Percentiles rank a stretch among this genome's conserved stretches.
Evolutionary conservation across 352 stramenopile species (phyloP).

Genomic region (Globisporangium solare): DNA sequence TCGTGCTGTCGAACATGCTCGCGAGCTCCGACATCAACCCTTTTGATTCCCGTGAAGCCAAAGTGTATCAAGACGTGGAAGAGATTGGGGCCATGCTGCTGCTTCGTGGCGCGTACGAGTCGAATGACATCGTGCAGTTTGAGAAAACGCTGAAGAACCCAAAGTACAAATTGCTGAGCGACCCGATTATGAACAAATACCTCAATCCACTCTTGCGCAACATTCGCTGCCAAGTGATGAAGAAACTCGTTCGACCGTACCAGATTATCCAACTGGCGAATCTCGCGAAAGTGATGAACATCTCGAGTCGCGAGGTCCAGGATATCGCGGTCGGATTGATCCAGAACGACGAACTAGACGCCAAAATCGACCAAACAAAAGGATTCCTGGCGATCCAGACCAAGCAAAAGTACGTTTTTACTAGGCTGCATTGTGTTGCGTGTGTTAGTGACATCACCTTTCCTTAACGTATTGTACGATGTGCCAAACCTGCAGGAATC

Average conservation of each 20-base stretch:
- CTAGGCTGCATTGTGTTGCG: not conserved
- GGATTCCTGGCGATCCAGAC: conserved; percentile 52
- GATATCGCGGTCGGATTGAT: conserved; percentile 90
- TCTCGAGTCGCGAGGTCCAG: conserved; percentile 83
- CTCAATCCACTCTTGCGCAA: conserved; percentile 91
- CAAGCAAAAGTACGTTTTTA: conserved; percentile 36
- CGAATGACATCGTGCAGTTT: conserved; percentile 92
- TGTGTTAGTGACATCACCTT: not conserved
- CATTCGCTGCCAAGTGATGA: conserved; percentile 91
- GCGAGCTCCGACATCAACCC: conserved; percentile 91
- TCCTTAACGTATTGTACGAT: not conserved
- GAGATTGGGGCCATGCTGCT: conserved; percentile 78
- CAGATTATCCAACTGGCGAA: conserved; percentile 85
- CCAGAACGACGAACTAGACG: conserved; percentile 86
- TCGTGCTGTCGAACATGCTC: conserved; percentile 92
- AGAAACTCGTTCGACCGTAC: conserved; percentile 89
- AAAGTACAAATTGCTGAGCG: conserved; percentile 88
- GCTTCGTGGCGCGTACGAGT: conserved; percentile 62
- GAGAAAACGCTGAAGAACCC: conserved; percentile 90
- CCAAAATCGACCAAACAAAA: conserved; percentile 87
- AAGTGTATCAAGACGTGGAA: conserved; percentile 84
- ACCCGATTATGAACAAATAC: conserved; percentile 91
- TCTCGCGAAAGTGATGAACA: conserved; percentile 89
- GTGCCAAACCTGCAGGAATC: conserved; percentile 21
- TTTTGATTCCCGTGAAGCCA: conserved; percentile 92